phyloP scores from a whole-genome alignment of 805 yeast genomes.

The Priceomyces haplophilus region DNA sequence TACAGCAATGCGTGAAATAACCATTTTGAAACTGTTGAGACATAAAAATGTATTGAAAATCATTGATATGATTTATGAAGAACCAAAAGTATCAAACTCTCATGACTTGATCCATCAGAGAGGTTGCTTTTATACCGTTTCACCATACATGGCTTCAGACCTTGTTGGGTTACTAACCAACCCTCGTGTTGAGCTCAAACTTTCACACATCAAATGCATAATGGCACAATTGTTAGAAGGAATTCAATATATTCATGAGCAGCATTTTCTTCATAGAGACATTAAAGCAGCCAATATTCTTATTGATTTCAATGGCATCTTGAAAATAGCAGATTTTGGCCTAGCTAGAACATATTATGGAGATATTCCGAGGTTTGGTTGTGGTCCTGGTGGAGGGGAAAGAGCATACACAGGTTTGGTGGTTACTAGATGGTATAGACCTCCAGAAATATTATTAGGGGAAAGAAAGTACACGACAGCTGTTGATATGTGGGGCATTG shows the following conservation, averaged over 20 bases:
- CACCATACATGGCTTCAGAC: conserved; percentile 91
- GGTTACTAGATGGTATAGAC: conserved; percentile 96
- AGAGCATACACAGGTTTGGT: conserved; percentile 61
- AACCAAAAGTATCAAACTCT: conserved; percentile 30
- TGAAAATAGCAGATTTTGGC: conserved; percentile 95
- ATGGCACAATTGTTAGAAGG: conserved; percentile 78
- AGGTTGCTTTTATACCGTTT: conserved; percentile 73
- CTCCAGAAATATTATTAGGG: conserved; percentile 89
- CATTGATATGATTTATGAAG: conserved; percentile 65
- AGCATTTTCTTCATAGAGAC: conserved; percentile 72
- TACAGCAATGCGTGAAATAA: conserved; percentile 90
- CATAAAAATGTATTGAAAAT: conserved; percentile 75
- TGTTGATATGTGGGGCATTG: conserved; percentile 96
- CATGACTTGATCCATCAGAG: conserved; percentile 35
- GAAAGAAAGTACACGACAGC: conserved; percentile 88
- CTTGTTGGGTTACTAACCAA: conserved; percentile 86
- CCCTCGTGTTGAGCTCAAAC: conserved; percentile 56
- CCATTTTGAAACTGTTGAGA: conserved; percentile 66
- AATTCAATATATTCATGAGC: conserved; percentile 71
- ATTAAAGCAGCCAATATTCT: conserved; percentile 95
- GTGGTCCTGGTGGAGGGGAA: conserved; percentile 58
- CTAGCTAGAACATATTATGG: conserved; percentile 77
- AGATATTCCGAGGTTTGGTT: conserved; percentile 48
- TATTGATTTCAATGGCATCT: conserved; percentile 67
- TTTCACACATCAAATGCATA: conserved; percentile 77